These are phyloP conservation scores for Bruguiera parviflora DNA, from an alignment of 345 rosid genomes.

Conservation along the genomic window DNA sequence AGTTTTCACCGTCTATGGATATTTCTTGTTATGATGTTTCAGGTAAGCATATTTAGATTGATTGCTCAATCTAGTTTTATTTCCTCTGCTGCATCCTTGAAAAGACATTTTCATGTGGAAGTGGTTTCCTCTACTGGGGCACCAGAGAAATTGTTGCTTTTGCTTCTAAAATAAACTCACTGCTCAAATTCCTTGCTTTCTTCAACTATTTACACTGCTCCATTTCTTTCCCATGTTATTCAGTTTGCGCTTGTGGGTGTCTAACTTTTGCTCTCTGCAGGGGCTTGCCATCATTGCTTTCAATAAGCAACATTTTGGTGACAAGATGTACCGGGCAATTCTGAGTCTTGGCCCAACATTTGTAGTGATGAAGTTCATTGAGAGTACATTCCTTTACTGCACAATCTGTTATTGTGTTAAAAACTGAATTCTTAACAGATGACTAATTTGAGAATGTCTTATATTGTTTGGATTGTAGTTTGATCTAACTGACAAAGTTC, in stretches of 20 bases:
- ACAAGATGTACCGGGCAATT: slow-evolving; percentile 55
- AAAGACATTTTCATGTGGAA: neutral
- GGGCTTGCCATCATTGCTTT: slow-evolving; percentile 88
- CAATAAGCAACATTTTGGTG: slow-evolving; percentile 46
- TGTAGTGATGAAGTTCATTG: slow-evolving; percentile 83
- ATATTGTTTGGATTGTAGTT: neutral
- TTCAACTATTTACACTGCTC: neutral
- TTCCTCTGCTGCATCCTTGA: neutral
- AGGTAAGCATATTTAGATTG: slow-evolving; percentile 48
- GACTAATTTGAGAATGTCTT: slow-evolving; percentile 3
- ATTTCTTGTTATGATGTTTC: slow-evolving; percentile 95
- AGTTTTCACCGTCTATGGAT: slow-evolving; percentile 99
- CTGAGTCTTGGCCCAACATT: slow-evolving; percentile 97
- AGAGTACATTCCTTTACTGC: slow-evolving; percentile 49
- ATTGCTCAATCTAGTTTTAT: neutral
- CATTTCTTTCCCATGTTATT: neutral
- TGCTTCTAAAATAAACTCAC: neutral
- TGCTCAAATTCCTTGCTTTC: neutral
- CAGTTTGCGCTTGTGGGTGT: neutral
- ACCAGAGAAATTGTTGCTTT: neutral
- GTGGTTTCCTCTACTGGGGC: neutral
- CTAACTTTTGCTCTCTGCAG: slow-evolving; percentile 32
- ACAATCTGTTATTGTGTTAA: slow-evolving; percentile 2
- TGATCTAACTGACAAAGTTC: slow-evolving; percentile 20
- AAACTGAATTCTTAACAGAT: neutral